phyloP scores from a whole-genome alignment of 2,329 filamentous ascomycete genomes.

The Tolypocladium pustulatum region DNA sequence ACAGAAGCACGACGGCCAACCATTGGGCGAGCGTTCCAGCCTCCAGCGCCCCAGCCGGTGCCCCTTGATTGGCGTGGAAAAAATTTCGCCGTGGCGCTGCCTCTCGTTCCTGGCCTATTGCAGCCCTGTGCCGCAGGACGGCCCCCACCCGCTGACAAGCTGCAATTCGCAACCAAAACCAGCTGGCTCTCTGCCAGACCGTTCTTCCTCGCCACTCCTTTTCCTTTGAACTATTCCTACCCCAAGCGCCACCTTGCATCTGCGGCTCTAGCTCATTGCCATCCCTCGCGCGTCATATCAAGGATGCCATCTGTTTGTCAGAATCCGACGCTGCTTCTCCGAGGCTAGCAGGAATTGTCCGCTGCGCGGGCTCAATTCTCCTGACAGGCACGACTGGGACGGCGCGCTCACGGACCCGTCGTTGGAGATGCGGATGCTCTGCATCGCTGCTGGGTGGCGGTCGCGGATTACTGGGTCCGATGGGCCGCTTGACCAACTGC shows the following conservation, averaged over 20 bases:
- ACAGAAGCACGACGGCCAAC: neutral
- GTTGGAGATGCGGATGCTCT: neutral
- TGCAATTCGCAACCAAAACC: slow-evolving; percentile 2
- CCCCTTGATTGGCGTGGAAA: neutral
- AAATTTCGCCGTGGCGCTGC: neutral
- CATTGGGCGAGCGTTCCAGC: neutral
- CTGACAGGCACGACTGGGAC: too few species aligned
- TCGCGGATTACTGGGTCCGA: neutral
- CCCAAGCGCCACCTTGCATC: neutral
- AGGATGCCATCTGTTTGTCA: neutral
- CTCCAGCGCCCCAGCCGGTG: neutral
- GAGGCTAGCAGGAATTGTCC: neutral
- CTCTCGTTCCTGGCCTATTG: neutral
- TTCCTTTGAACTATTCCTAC: neutral
- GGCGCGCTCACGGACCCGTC: neutral
- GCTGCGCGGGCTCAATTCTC: neutral
- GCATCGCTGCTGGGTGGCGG: neutral
- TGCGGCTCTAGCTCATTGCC: neutral
- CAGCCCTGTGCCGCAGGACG: neutral
- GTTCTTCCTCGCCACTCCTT: neutral
- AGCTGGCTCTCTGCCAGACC: neutral
- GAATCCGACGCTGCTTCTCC: neutral
- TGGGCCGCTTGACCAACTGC: neutral
- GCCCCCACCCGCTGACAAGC: neutral
- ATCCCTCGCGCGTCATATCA: neutral